phyloP scores from a whole-genome alignment of 345 rosid species.

The Camelina sativa region DNA sequence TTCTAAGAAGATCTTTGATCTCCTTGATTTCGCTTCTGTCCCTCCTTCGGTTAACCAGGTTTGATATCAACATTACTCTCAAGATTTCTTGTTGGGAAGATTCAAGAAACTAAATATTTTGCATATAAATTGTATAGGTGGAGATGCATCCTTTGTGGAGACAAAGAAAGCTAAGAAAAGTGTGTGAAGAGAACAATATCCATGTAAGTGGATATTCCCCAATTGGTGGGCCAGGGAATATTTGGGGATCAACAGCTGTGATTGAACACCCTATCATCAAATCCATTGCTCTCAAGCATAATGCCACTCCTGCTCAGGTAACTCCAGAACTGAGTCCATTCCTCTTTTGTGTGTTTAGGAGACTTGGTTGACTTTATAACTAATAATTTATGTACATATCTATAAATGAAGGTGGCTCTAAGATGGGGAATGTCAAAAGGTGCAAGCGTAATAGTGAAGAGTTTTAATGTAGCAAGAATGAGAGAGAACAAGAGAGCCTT shows the following conservation, averaged over 20 bases:
- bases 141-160: slow-evolving; percentile 98
- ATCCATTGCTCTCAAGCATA: slow-evolving; percentile 70
- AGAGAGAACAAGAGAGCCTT: slow-evolving; percentile 69
- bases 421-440: slow-evolving; percentile 88
- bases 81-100: slow-evolving; percentile 1
- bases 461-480: slow-evolving; percentile 68
- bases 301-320: slow-evolving; percentile 81
- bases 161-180: slow-evolving; percentile 69
- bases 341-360: neutral
- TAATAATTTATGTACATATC: neutral
- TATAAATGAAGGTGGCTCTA: slow-evolving; percentile 63
- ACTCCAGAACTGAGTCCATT: neutral
- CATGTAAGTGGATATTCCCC: slow-evolving; percentile 92
- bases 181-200: slow-evolving; percentile 62
- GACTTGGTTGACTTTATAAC: slow-evolving; percentile 10
- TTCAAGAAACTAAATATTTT: slow-evolving; percentile 22
- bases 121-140: slow-evolving; percentile 49
- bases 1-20: slow-evolving; percentile 53
- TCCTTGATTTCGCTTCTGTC: slow-evolving; percentile 67
- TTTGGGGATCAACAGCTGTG: slow-evolving; percentile 83
- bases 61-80: slow-evolving; percentile 4
- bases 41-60: slow-evolving; percentile 81
- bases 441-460: slow-evolving; percentile 78
- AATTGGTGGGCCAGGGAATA: slow-evolving; percentile 78
- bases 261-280: slow-evolving; percentile 61